These are phyloP conservation scores for Pyrenula massariospora DNA, from an alignment of 495 filamentous ascomycete species.

Conservation along the genomic window DNA sequence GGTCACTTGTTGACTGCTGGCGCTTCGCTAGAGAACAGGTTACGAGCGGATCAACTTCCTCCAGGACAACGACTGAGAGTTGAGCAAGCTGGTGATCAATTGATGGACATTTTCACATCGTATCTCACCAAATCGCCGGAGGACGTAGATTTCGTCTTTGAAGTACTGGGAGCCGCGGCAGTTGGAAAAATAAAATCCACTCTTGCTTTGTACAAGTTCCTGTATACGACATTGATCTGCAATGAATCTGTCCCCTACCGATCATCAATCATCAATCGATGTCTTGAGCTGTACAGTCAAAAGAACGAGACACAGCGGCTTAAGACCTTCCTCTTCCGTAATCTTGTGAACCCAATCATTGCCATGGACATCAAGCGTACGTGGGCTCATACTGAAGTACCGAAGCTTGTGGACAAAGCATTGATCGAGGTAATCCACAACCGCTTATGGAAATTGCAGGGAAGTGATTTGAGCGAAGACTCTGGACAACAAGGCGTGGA, in stretches of 20 bases:
- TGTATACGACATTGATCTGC: conserved; percentile 75
- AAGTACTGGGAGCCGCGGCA: conserved; percentile 74
- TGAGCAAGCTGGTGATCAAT: conserved; percentile 76
- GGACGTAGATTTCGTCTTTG: conserved; percentile 83
- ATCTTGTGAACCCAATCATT: conserved; percentile 91
- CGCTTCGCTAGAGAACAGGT: conserved; percentile 60
- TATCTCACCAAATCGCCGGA: conserved; percentile 62
- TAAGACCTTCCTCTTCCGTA: conserved; percentile 84
- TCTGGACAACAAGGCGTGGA: conserved; percentile 77
- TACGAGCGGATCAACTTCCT: conserved; percentile 56
- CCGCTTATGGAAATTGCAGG: conserved; percentile 86
- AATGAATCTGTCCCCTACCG: conserved; percentile 83
- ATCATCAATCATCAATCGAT: conserved; percentile 70
- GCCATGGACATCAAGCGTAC: conserved; percentile 86
- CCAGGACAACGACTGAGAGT: conserved; percentile 68
- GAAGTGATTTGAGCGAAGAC: conserved; percentile 76
- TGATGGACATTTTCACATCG: conserved; percentile 75
- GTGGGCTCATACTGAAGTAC: conserved; percentile 40
- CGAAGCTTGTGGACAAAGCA: conserved; percentile 72
- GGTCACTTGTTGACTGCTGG: conserved; percentile 55
- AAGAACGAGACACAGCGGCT: conserved; percentile 69
- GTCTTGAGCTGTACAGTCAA: conserved; percentile 76
- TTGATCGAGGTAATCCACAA: conserved; percentile 86
- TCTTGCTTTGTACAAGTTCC: conserved; percentile 64
- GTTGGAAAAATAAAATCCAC: conserved; percentile 68